Conservation (phyloP, 345 rosid species). For the Kandelia obovata region DNA sequence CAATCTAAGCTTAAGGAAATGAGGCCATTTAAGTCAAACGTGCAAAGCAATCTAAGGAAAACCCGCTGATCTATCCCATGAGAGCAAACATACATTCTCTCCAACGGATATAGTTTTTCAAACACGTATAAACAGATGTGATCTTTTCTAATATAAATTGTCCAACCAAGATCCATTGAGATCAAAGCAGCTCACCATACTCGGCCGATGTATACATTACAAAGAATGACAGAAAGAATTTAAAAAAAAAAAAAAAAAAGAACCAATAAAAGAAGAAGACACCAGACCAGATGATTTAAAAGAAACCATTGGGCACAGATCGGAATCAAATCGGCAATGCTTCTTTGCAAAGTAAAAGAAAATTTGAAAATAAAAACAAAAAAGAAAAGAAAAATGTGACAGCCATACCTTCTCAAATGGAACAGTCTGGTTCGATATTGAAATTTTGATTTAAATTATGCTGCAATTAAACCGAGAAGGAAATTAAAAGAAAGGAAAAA, state of each 20-base stretch:
- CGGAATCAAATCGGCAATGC: conserved; percentile 15
- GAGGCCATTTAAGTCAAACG: background rate
- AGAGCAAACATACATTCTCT: background rate
- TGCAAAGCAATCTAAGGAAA: background rate
- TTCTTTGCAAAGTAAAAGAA: background rate
- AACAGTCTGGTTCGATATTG: background rate
- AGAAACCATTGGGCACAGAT: conserved; percentile 15
- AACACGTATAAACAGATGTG: background rate
- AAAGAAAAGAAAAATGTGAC: background rate
- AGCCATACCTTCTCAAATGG: conserved; percentile 16
- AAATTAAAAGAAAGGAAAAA: background rate
- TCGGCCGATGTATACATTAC: background rate
- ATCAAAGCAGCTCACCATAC: conserved; percentile 24
- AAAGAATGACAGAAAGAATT: background rate
- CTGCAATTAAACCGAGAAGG: background rate
- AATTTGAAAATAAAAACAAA: background rate
- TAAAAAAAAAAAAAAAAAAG: background rate
- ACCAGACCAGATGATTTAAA: conserved; percentile 9
- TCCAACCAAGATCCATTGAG: background rate
- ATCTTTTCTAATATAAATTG: conserved; percentile 1
- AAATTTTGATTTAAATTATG: background rate
- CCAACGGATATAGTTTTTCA: background rate
- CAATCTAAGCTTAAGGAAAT: background rate
- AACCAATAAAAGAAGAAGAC: background rate
- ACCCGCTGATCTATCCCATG: conserved; percentile 28